Percentiles rank a stretch among this genome's conserved stretches.
These are phyloP conservation scores for Nothopassalora personata DNA, from an alignment of 2,329 filamentous ascomycete genomes.

Conservation along the genomic window DNA sequence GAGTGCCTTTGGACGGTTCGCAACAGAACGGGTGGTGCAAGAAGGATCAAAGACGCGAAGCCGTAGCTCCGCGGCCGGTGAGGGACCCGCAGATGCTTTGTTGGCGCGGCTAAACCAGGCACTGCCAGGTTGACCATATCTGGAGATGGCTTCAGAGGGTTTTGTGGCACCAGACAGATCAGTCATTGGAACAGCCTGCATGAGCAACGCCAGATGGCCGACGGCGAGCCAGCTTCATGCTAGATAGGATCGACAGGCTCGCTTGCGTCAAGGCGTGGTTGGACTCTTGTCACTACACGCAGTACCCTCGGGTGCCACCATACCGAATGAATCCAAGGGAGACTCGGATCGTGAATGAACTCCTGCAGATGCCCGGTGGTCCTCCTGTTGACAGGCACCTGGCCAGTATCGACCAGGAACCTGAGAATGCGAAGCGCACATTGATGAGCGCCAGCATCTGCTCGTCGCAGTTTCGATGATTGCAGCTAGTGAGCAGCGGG, in stretches of 20 bases:
- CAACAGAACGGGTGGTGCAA: not conserved
- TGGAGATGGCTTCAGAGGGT: not conserved
- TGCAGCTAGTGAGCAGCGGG: not conserved
- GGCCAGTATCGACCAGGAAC: not conserved
- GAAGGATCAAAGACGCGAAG: not conserved
- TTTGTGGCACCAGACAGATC: not conserved
- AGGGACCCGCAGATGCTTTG: not conserved
- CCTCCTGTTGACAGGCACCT: not conserved
- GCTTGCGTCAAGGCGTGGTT: not conserved
- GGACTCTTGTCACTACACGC: not conserved
- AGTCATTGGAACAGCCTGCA: not conserved
- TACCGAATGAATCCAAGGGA: not conserved
- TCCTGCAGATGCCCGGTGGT: not conserved
- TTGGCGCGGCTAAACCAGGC: not conserved
- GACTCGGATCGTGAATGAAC: not conserved
- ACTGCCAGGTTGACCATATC: not conserved
- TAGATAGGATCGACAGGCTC: not conserved
- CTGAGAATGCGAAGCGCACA: not conserved
- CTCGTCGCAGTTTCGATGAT: not conserved
- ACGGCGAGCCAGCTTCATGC: not conserved
- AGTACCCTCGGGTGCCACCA: not conserved
- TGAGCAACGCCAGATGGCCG: not conserved
- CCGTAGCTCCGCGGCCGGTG: not conserved
- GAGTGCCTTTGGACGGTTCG: not conserved
- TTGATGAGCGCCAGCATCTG: not conserved